Conservation (phyloP, 108 stramenopile genomes). For the Nannochloropsis salina region DNA sequence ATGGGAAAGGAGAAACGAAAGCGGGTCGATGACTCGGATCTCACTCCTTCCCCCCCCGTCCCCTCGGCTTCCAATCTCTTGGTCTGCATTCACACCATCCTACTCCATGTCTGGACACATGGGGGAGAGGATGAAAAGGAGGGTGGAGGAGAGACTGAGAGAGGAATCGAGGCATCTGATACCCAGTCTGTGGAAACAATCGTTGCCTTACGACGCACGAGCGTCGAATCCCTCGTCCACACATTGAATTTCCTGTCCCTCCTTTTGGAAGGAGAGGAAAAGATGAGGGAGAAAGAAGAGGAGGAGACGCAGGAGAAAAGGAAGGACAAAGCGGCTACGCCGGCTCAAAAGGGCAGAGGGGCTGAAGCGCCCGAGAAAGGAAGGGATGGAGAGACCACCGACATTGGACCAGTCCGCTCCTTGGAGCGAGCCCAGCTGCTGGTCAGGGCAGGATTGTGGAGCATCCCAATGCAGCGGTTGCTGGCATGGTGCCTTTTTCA, state of each 20-base stretch:
- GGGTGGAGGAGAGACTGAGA: not conserved
- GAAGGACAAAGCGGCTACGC: not conserved
- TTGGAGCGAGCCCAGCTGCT: slow-evolving; percentile 21
- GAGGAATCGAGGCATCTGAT: not conserved
- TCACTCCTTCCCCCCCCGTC: not conserved
- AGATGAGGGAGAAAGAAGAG: not conserved
- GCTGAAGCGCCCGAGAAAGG: too few species aligned
- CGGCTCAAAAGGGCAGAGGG: not conserved
- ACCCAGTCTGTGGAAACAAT: too few species aligned
- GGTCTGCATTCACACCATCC: not conserved
- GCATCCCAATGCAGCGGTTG: slow-evolving; percentile 29
- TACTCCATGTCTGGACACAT: not conserved
- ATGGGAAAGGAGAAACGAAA: not conserved
- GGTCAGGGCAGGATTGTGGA: slow-evolving; percentile 36
- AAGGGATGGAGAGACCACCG: too few species aligned
- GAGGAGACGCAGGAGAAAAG: not conserved
- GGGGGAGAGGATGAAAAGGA: not conserved
- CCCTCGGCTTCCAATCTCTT: not conserved
- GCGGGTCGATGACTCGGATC: not conserved
- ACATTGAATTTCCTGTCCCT: not conserved
- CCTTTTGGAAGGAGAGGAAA: not conserved
- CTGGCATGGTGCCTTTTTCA: slow-evolving; percentile 30
- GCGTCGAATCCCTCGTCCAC: not conserved
- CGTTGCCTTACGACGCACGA: not conserved
- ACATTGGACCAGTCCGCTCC: not conserved